A percentile compares a stretch with the other conserved stretches of the same genome.
These are phyloP conservation scores for Monsonia emarginata DNA, from an alignment of 441 rosid species.

Conservation along the genomic window DNA sequence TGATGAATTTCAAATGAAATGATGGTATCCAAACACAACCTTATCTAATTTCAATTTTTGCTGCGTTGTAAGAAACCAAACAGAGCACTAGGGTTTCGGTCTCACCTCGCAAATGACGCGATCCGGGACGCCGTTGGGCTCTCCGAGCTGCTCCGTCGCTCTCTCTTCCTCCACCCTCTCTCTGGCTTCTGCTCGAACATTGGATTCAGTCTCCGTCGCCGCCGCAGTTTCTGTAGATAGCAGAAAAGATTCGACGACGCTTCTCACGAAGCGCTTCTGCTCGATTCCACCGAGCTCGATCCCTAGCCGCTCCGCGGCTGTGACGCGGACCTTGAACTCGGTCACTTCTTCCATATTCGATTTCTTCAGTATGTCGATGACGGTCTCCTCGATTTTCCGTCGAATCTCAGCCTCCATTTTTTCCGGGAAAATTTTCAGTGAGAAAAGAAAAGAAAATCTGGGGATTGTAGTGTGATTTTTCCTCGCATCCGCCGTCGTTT, in stretches of 20 bases:
- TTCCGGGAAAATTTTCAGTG: background rate
- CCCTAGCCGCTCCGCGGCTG: constrained; percentile 45
- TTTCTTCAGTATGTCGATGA: constrained; percentile 36
- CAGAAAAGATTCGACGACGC: constrained; percentile 52
- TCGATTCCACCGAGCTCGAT: constrained; percentile 36
- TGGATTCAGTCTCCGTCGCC: constrained; percentile 14
- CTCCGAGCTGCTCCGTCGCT: constrained; percentile 16
- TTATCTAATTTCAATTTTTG: no score
- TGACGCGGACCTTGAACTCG: constrained; percentile 56
- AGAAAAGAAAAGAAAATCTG: no score
- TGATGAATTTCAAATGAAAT: no score
- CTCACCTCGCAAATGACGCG: constrained; percentile 54
- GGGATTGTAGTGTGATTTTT: no score
- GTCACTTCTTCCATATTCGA: constrained; percentile 56
- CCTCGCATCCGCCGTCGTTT: no score
- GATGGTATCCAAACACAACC: no score
- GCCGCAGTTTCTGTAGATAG: constrained; percentile 34
- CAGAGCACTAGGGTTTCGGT: constrained; percentile 9
- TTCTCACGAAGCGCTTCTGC: constrained; percentile 42
- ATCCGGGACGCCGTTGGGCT: constrained; percentile 21
- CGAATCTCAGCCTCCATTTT: constrained; percentile 29
- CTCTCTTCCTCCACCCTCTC: constrained; percentile 12
- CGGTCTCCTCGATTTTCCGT: constrained; percentile 44
- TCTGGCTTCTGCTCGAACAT: constrained; percentile 10
- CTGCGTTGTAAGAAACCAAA: background rate